Conservation (phyloP, 768 basidiomycete species). For the Amanita subjunquillea region DNA sequence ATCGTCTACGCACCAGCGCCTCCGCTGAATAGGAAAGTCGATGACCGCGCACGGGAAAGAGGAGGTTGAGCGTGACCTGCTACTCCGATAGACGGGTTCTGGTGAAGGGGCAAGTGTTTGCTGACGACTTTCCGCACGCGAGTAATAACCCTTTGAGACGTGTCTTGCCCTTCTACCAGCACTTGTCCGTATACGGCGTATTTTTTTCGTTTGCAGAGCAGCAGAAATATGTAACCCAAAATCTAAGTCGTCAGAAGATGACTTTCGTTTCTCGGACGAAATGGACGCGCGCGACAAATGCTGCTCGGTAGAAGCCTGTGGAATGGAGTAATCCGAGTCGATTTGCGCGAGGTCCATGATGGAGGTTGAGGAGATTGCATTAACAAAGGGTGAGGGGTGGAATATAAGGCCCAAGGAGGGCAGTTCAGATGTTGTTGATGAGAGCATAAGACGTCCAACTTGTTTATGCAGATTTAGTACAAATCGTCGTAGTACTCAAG, state of each 20-base stretch:
- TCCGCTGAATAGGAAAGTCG: conserved; percentile 24
- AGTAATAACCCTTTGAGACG: conserved; percentile 22
- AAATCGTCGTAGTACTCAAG: not conserved
- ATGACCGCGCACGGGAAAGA: conserved; percentile 29
- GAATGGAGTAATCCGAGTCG: conserved; percentile 1
- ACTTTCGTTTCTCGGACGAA: conserved; percentile 3
- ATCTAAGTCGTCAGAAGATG: not conserved
- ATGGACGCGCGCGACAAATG: not conserved
- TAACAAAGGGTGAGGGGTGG: not conserved
- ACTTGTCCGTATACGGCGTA: not conserved
- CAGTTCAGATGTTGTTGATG: not conserved
- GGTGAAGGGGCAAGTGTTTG: conserved; percentile 31
- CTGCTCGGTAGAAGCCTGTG: not conserved
- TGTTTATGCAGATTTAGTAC: not conserved
- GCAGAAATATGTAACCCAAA: not conserved
- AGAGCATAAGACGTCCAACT: not conserved
- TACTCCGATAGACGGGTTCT: conserved; percentile 46
- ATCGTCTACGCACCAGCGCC: conserved; percentile 41
- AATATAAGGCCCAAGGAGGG: not conserved
- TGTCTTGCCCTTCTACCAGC: conserved; percentile 20
- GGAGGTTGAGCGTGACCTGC: conserved; percentile 60
- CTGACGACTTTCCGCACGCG: conserved; percentile 35
- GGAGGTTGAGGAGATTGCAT: not conserved
- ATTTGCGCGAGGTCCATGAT: not conserved
- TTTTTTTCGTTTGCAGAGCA: not conserved